A percentile compares a stretch with the other conserved stretches of the same genome.
Conservation (phyloP, 2,329 filamentous ascomycete genomes). For the Ophiocordyceps camponoti-floridani region DNA sequence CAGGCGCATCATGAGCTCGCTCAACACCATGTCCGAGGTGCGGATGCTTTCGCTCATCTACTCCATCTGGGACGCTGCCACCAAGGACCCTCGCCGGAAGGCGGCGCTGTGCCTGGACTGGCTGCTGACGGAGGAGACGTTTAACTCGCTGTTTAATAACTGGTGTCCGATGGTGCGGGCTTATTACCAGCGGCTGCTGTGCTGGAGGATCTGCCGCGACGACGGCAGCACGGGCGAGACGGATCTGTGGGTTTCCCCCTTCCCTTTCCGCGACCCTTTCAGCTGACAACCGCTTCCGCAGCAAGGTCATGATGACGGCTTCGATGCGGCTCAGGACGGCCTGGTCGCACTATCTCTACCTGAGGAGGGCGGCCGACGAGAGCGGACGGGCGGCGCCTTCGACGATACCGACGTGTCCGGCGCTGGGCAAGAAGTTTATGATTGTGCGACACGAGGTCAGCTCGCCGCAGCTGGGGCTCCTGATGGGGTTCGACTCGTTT, state of each 20-base stretch:
- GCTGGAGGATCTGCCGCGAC: conserved; percentile 73
- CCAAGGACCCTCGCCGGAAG: conserved; percentile 48
- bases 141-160: conserved; percentile 73
- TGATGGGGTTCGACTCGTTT: conserved; percentile 31
- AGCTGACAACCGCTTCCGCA: conserved; percentile 14
- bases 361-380: conserved; percentile 48
- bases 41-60: conserved; percentile 70
- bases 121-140: conserved; percentile 55
- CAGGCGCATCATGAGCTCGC: conserved; percentile 59
- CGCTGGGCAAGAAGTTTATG: conserved; percentile 69
- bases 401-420: conserved; percentile 67
- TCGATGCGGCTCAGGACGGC: conserved; percentile 49
- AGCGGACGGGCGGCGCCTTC: conserved; percentile 41
- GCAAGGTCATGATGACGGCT: conserved; percentile 50
- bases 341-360: conserved; percentile 67
- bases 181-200: conserved; percentile 80
- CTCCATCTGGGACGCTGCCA: conserved; percentile 58
- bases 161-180: conserved; percentile 93
- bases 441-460: conserved; percentile 66
- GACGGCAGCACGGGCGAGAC: conserved; percentile 45
- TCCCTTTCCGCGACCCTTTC: too few species aligned
- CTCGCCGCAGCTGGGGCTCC: conserved; percentile 26
- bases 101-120: conserved; percentile 54
- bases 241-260: conserved; percentile 57
- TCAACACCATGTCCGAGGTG: conserved; percentile 82